Evolutionary conservation across 371 early-diverging fungal species (phyloP), one percentile per base, ranked within the genome.

Genomic region (Mucor plumbeus): DNA sequence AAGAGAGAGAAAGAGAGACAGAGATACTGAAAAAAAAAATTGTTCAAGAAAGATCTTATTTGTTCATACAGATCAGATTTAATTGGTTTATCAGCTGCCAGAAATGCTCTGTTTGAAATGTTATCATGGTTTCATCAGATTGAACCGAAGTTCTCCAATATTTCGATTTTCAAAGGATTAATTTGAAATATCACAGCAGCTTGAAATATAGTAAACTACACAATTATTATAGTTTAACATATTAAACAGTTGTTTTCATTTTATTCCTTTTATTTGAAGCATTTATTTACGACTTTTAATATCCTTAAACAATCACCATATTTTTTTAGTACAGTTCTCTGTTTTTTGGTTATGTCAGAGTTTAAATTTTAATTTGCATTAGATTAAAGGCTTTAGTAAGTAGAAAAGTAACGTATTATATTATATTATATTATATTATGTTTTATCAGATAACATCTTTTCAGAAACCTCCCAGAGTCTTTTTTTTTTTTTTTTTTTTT

Each of bases 401-500:
- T 26, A 26, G 26, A 26, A 26, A 3, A 26, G 3, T 26, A 26
- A 26, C 3, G 26, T 26, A 26, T 26, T 26, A 3, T 26, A 53
- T 53, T 53, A 31, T 6, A 6, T 5, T 48, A 11, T 17, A 9
- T 26, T 6, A 50, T 21, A 26, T 21, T 9, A 4, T 14, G 13
- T 26, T 44, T 33, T 44, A 8, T 63, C 38, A 14, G 39, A 15
- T 31, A 63, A 4, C 15, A 48, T 26, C 13, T 58, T 36, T 17
- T 65, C 39, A 21, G 65, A 59, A 31, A 59, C 26, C 15, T 65
- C 40, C 50, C 59, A 65, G 4, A 65, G 54, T 10, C n/a, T n/a
- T n/a, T n/a, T n/a, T n/a, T n/a, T n/a, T n/a, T n/a, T n/a, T n/a
- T n/a, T n/a, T n/a, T n/a, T n/a, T n/a, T n/a, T 33, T 31, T 17